Conservation (phyloP, 2,329 filamentous ascomycete genomes). For the Colletotrichum zoysiae region DNA sequence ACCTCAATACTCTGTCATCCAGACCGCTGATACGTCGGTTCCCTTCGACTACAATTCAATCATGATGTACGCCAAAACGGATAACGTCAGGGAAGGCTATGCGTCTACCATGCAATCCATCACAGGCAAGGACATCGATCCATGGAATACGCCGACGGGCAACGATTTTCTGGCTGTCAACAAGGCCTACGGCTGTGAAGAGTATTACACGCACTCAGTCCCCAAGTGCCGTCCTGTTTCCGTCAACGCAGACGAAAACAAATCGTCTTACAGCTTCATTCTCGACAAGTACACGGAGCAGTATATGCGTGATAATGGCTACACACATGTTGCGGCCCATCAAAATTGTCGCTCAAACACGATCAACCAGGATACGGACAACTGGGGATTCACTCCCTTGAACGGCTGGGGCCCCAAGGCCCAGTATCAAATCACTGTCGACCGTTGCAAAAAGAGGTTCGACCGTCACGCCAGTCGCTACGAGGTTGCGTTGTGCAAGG, state of each 20-base stretch:
- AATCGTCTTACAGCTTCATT: slow-evolving; percentile 22
- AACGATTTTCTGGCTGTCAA: slow-evolving; percentile 24
- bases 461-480: slow-evolving; percentile 32
- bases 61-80: slow-evolving; percentile 7
- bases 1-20: not conserved
- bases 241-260: not conserved
- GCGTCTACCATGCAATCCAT: not conserved
- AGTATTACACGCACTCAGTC: slow-evolving; percentile 6
- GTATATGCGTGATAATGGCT: slow-evolving; percentile 18
- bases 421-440: slow-evolving; percentile 10
- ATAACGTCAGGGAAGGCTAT: not conserved
- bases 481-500: slow-evolving; percentile 30
- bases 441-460: slow-evolving; percentile 23
- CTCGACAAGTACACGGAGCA: slow-evolving; percentile 21
- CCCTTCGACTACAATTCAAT: slow-evolving; percentile 35
- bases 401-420: slow-evolving; percentile 21
- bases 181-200: slow-evolving; percentile 21
- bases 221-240: slow-evolving; percentile 14
- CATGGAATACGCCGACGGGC: slow-evolving; percentile 9
- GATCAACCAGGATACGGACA: slow-evolving; percentile 5
- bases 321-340: slow-evolving; percentile 23
- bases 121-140: slow-evolving; percentile 6
- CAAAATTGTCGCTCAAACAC: slow-evolving; percentile 23
- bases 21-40: not conserved
- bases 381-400: slow-evolving; percentile 26